phyloP scores from a whole-genome alignment of 1,284 basidiomycete genomes.

The Trichosporon inkin region DNA sequence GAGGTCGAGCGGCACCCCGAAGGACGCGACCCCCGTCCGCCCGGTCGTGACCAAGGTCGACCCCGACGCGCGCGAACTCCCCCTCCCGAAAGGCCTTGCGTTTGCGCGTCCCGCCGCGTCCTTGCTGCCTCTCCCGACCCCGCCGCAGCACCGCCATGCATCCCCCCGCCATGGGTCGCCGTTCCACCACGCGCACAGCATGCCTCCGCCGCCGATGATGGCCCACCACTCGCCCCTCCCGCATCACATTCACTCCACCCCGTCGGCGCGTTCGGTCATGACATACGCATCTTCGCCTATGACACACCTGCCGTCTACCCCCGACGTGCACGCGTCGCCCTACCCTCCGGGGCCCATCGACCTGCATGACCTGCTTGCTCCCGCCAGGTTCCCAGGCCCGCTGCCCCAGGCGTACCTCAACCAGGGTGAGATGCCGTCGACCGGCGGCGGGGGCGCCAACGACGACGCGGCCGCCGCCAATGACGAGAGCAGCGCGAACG shows the following conservation, averaged over 20 bases:
- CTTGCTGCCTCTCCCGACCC: slow-evolving; percentile 17
- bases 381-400: slow-evolving; percentile 21
- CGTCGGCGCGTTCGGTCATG: slow-evolving; percentile 14
- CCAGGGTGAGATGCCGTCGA: slow-evolving; percentile 22
- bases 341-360: slow-evolving; percentile 22
- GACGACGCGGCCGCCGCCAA: slow-evolving; percentile 4
- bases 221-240: slow-evolving; percentile 12
- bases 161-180: slow-evolving; percentile 12
- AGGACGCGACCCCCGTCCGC: slow-evolving; percentile 22
- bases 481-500: slow-evolving; percentile 11
- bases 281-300: slow-evolving; percentile 23
- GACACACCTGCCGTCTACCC: slow-evolving; percentile 24
- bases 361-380: slow-evolving; percentile 22
- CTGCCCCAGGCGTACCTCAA: slow-evolving; percentile 23
- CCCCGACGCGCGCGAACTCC: slow-evolving; percentile 23
- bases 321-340: slow-evolving; percentile 19
- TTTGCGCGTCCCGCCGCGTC: slow-evolving; percentile 17
- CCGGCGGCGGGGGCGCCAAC: slow-evolving; percentile 11
- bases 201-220: slow-evolving; percentile 11
- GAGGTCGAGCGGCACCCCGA: slow-evolving; percentile 12
- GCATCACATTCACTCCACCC: slow-evolving; percentile 18
- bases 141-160: slow-evolving; percentile 12
- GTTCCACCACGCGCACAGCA: slow-evolving; percentile 16
- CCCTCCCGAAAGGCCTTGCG: slow-evolving; percentile 21
- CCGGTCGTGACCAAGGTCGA: slow-evolving; percentile 22